A percentile compares a stretch with the other conserved stretches of the same genome.
These are phyloP conservation scores for Cinnamomum micranthum DNA, from an alignment of 164 flowering plant genomes.

Conservation along the genomic window DNA sequence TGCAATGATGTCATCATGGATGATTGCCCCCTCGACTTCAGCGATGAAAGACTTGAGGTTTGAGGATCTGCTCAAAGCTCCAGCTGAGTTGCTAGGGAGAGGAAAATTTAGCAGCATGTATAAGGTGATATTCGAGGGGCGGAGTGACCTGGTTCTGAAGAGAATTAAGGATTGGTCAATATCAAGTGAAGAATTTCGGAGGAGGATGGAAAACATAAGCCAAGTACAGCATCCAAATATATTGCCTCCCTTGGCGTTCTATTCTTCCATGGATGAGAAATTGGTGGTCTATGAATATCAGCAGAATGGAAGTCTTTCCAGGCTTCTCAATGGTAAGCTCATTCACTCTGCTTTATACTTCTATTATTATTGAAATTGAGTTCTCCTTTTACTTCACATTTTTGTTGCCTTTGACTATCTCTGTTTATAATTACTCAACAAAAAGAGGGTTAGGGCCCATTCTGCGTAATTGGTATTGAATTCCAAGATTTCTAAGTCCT, in stretches of 20 bases:
- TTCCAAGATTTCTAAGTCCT: too few species aligned
- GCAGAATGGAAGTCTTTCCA: constrained; percentile 58
- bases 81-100: constrained; percentile 68
- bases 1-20: constrained; percentile 29
- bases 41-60: constrained; percentile 42
- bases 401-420: too few species aligned
- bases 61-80: constrained; percentile 64
- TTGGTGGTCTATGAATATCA: constrained; percentile 64
- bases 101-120: constrained; percentile 60
- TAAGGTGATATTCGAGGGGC: constrained; percentile 37
- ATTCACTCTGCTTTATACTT: background rate
- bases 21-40: constrained; percentile 35
- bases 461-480: too few species aligned
- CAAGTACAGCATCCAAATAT: constrained; percentile 58
- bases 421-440: too few species aligned
- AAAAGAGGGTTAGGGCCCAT: too few species aligned
- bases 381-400: too few species aligned
- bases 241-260: constrained; percentile 50
- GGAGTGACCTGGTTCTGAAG: constrained; percentile 45
- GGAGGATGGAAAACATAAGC: constrained; percentile 48
- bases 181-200: constrained; percentile 40
- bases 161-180: constrained; percentile 63
- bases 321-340: constrained; percentile 50
- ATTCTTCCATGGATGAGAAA: constrained; percentile 65
- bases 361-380: too few species aligned